Percentiles rank a stretch among this genome's conserved stretches.
Evolutionary conservation across 1,139 yeast genomes (phyloP).

Genomic region (Saccharomyces hybrid): DNA sequence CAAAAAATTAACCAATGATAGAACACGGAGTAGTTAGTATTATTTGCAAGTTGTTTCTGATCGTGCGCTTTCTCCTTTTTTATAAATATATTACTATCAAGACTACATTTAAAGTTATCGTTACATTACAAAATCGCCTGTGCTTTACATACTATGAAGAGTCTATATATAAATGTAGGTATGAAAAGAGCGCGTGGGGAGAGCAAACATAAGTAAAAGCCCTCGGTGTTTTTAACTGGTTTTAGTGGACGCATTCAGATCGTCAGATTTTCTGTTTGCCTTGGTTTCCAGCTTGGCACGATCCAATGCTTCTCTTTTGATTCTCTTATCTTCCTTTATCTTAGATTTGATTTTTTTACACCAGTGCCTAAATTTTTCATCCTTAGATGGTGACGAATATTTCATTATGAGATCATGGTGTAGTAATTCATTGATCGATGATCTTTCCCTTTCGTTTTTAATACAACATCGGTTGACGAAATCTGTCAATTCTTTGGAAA

Average conservation of each 20-base stretch:
- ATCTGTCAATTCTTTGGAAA: slow-evolving; percentile 39
- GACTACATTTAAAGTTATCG: not conserved
- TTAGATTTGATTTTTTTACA: slow-evolving; percentile 27
- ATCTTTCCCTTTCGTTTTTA: slow-evolving; percentile 57
- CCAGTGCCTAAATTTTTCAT: slow-evolving; percentile 29
- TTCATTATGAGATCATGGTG: slow-evolving; percentile 28
- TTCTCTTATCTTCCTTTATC: slow-evolving; percentile 27
- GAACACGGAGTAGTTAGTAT: not conserved
- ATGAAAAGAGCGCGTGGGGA: not conserved
- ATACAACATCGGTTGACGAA: slow-evolving; percentile 63
- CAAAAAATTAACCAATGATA: slow-evolving; percentile 7
- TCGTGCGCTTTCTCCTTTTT: not conserved
- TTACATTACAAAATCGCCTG: not conserved
- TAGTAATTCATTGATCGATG: slow-evolving; percentile 54
- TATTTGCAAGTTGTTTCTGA: not conserved
- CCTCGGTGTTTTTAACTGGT: not conserved
- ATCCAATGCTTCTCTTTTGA: slow-evolving; percentile 27
- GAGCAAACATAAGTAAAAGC: not conserved
- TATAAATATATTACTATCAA: not conserved
- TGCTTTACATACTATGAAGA: not conserved
- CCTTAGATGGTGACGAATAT: slow-evolving; percentile 19
- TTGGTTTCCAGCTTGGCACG: slow-evolving; percentile 25
- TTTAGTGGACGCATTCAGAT: not conserved
- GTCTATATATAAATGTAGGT: not conserved
- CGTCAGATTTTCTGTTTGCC: slow-evolving; percentile 18